Evolutionary conservation across 2,329 filamentous ascomycete genomes (phyloP).

Genomic region (Hirsutella thompsonii): DNA sequence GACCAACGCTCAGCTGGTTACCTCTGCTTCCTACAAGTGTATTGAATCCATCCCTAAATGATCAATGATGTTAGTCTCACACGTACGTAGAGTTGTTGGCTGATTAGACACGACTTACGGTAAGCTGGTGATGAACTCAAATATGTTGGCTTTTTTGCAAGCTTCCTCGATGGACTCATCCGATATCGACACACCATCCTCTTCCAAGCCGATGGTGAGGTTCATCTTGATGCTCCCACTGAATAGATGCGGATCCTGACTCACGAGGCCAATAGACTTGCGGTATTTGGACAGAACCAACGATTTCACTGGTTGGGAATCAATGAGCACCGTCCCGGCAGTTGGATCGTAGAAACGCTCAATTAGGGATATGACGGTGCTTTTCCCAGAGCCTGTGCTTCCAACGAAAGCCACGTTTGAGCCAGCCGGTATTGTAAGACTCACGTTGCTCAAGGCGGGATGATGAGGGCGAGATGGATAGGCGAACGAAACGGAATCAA

Average conservation of each 20-base stretch:
- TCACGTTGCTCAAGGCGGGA: neutral
- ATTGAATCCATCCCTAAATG: conserved; percentile 29
- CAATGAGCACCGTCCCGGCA: conserved; percentile 1
- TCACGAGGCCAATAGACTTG: conserved; percentile 10
- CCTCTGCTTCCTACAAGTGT: conserved; percentile 39
- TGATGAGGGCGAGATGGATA: conserved; percentile 3
- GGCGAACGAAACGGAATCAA: neutral
- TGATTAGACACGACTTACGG: conserved; percentile 1
- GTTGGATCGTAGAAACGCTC: conserved; percentile 13
- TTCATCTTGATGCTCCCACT: conserved; percentile 21
- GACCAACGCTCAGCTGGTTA: conserved; percentile 38
- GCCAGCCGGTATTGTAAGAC: conserved; percentile 1
- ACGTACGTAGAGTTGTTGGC: conserved; percentile 18
- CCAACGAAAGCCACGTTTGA: conserved; percentile 3
- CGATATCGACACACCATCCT: conserved; percentile 2
- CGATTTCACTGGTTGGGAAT: conserved; percentile 1
- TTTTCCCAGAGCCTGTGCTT: conserved; percentile 11
- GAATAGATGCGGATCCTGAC: conserved; percentile 12
- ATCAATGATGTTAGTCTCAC: no score
- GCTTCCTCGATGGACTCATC: conserved; percentile 11
- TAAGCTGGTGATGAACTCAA: conserved; percentile 39
- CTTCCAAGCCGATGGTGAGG: conserved; percentile 9
- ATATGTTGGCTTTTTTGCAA: conserved; percentile 33
- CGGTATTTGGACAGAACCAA: conserved; percentile 9
- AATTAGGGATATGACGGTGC: conserved; percentile 15